Conservation (phyloP, 164 flowering plant genomes). For the Hamamelis virginiana region DNA sequence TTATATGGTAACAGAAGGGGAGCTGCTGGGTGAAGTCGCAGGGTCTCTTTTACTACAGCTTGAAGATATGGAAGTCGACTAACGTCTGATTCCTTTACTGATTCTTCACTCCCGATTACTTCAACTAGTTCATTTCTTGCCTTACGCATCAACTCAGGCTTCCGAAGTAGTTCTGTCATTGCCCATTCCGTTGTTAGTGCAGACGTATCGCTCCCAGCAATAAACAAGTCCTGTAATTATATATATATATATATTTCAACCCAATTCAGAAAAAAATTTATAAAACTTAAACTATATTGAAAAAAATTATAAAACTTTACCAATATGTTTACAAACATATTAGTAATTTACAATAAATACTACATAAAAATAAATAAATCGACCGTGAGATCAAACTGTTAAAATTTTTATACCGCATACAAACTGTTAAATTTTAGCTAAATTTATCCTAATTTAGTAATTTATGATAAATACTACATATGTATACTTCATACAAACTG, state of each 20-base stretch:
- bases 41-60: slow-evolving; percentile 24
- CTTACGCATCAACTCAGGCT: slow-evolving; percentile 3
- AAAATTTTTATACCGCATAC: too few species aligned
- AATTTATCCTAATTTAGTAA: too few species aligned
- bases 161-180: slow-evolving; percentile 24
- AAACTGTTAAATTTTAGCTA: too few species aligned
- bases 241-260: neutral
- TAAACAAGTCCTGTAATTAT: slow-evolving; percentile 16
- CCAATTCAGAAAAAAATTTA: too few species aligned
- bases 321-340: too few species aligned
- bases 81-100: slow-evolving; percentile 19
- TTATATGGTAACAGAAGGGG: slow-evolving; percentile 30
- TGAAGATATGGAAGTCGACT: slow-evolving; percentile 20
- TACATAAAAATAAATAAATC: too few species aligned
- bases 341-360: too few species aligned
- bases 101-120: slow-evolving; percentile 5
- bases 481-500: too few species aligned
- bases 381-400: too few species aligned
- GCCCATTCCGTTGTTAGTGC: slow-evolving; percentile 27
- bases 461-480: too few species aligned
- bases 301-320: too few species aligned
- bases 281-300: too few species aligned
- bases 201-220: slow-evolving; percentile 25
- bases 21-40: slow-evolving; percentile 26
- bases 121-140: slow-evolving; percentile 6